A percentile compares a stretch with the other conserved stretches of the same genome.
These are phyloP conservation scores for Hansenula sp. DNA, from an alignment of 1,139 yeast genomes.

Conservation along the genomic window DNA sequence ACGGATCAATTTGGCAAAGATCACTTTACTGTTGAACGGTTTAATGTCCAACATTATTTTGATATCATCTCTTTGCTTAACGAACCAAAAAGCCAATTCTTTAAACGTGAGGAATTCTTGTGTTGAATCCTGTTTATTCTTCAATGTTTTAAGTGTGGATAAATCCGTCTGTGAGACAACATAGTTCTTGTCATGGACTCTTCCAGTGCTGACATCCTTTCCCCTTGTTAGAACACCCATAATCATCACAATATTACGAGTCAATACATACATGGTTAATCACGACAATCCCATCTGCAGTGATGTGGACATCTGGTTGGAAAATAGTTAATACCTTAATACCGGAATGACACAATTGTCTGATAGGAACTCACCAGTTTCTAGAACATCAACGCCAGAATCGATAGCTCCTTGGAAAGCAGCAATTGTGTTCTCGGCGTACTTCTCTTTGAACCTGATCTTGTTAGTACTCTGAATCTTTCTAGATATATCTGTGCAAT, in stretches of 20 bases:
- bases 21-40: slow-evolving; percentile 56
- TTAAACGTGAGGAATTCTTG: slow-evolving; percentile 60
- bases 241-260: too few relatives aligned
- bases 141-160: slow-evolving; percentile 45
- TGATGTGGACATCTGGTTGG: slow-evolving; percentile 78
- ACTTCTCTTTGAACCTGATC: slow-evolving; percentile 37
- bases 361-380: slow-evolving; percentile 50
- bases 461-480: too few relatives aligned
- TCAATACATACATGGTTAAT: slow-evolving; percentile 49
- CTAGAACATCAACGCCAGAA: slow-evolving; percentile 69
- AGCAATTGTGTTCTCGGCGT: slow-evolving; percentile 74
- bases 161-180: slow-evolving; percentile 34
- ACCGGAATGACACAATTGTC: too few relatives aligned
- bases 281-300: slow-evolving; percentile 69
- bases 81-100: slow-evolving; percentile 59
- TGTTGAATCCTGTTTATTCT: slow-evolving; percentile 48
- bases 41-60: slow-evolving; percentile 77
- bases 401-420: slow-evolving; percentile 72
- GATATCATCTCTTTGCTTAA: slow-evolving; percentile 31
- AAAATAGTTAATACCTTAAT: too few relatives aligned
- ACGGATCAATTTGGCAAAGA: slow-evolving; percentile 49
- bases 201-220: slow-evolving; percentile 30
- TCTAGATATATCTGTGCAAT: too few relatives aligned
- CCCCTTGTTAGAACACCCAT: not conserved
- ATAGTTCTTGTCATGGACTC: slow-evolving; percentile 31